These are phyloP conservation scores for Synchytrium microbalum DNA, from an alignment of 371 early-diverging fungal species.

Conservation along the genomic window DNA sequence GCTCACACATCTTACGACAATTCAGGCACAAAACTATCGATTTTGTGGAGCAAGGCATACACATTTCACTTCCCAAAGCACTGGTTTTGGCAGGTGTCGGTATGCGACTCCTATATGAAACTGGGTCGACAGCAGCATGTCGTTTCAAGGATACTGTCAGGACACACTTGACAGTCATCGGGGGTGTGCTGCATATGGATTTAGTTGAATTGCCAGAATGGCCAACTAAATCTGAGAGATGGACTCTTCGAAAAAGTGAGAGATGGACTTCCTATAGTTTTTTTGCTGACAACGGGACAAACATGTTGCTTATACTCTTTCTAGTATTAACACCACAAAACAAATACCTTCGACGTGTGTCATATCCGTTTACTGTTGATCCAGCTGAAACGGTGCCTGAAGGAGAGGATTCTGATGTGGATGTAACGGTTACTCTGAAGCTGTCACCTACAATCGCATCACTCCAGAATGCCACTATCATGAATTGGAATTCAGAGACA, in stretches of 20 bases:
- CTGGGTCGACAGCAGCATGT: constrained; percentile 15
- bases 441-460: background rate
- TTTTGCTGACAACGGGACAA: background rate
- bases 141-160: background rate
- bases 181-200: constrained; percentile 34
- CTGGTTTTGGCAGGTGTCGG: constrained; percentile 37
- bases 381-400: constrained; percentile 27
- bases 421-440: constrained; percentile 21
- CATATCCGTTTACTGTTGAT: constrained; percentile 37
- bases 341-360: constrained; percentile 19
- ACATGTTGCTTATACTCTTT: constrained; percentile 1
- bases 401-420: constrained; percentile 11
- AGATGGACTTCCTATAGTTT: background rate
- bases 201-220: constrained; percentile 43
- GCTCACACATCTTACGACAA: constrained; percentile 2
- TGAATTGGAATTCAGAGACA: constrained; percentile 27
- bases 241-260: constrained; percentile 40
- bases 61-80: constrained; percentile 38
- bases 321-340: constrained; percentile 31
- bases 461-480: constrained; percentile 7
- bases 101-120: constrained; percentile 40
- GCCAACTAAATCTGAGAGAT: constrained; percentile 30
- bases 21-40: constrained; percentile 37
- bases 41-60: constrained; percentile 27
- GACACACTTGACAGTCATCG: constrained; percentile 16